Evolutionary conservation across 2,329 filamentous ascomycete genomes (phyloP), one percentile per base, ranked within the genome.

Genomic region (Fusarium annulatum): DNA sequence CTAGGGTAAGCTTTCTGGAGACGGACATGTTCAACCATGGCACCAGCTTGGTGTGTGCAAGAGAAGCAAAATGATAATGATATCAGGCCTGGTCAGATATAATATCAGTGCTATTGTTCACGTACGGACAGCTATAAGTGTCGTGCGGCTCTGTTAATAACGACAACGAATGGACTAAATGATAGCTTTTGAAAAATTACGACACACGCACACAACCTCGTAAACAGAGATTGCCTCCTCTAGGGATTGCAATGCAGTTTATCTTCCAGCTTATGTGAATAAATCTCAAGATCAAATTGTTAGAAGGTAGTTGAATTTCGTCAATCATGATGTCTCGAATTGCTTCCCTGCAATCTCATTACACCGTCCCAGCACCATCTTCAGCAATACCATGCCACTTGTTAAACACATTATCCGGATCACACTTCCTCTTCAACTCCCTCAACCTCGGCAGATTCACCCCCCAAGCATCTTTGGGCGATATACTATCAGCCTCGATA

Each of bases 341-440:
- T 3, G 6, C n/a, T 2, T 23, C 21, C 12, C 1, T n/a, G 26
- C 30, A 39, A 33, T 33, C 21, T 42, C 48, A 60, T 19, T 41
- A 52, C 18, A 26, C 23, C 12, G n/a, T 16, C 19, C 51, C 48
- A 26, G 46, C 36, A 14, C 39, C 12, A 18, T 41, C 51, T 42
- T 67, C 59, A 14, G 57, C 59, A 56, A 79, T 67, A 14, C 74
- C 68, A 61, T 80, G 74, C 74, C 76, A 79, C 74, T 81, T 82
- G 23, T 78, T 63, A 67, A 83, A 84, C 15, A 81, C 71, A 62
- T 83, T 81, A 4, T 69, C 67, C 2, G 79, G 79, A 61, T 84
- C 81, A 42, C 78, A 83, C 57, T 73, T 80, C 15, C 52, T 67
- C 77, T 84, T 82, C 58, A 84, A 55, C 62, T 79, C 76, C 53